phyloP scores from a whole-genome alignment of 208 protist species.

The Trypanosoma mega region DNA sequence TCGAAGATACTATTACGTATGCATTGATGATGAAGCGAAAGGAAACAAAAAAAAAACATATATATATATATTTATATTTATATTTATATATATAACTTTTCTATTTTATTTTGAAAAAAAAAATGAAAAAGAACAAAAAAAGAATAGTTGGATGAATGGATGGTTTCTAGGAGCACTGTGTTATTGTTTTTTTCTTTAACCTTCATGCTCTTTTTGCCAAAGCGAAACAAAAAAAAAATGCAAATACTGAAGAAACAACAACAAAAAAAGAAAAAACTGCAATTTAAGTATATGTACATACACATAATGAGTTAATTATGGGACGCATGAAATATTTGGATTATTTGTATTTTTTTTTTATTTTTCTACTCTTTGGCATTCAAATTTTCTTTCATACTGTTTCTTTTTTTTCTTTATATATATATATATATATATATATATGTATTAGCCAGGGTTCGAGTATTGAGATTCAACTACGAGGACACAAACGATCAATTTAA shows the following conservation, averaged over 20 bases:
- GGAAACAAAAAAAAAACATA: conserved; percentile 6
- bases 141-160: too few relatives aligned
- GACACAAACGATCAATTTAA: too few relatives aligned
- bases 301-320: neutral
- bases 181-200: too few relatives aligned
- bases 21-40: neutral
- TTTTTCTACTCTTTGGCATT: conserved; percentile 15
- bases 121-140: too few relatives aligned
- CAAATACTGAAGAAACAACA: neutral
- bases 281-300: neutral
- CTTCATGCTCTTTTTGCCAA: too few relatives aligned
- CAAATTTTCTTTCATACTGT: neutral
- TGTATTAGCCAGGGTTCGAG: too few relatives aligned
- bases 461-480: too few relatives aligned
- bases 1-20: neutral
- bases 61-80: too few relatives aligned
- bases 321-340: neutral
- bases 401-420: conserved; percentile 2
- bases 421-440: conserved; percentile 24
- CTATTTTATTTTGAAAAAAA: too few relatives aligned
- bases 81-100: too few relatives aligned
- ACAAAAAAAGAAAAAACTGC: conserved; percentile 1
- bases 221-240: neutral
- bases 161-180: too few relatives aligned
- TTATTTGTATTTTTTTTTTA: conserved; percentile 2